Conservation (phyloP, 225 moss, liverwort and hornwort species). For the Polytrichum formosum region DNA sequence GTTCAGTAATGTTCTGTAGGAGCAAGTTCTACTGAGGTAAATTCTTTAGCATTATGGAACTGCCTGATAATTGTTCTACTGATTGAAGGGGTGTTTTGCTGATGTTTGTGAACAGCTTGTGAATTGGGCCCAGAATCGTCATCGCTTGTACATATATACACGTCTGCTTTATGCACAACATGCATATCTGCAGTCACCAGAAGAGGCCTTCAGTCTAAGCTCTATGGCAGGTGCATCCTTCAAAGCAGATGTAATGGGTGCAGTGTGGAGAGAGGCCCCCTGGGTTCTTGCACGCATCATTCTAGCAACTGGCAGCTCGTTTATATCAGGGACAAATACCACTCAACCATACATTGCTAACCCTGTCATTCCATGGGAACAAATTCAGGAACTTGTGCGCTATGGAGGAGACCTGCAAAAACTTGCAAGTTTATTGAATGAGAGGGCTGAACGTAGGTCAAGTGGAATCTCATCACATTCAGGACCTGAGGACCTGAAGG, state of each 20-base stretch:
- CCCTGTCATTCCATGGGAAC: conserved; percentile 54
- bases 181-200: conserved; percentile 38
- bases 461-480: conserved; percentile 19
- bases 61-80: no score
- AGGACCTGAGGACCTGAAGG: conserved; percentile 40
- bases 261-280: conserved; percentile 71
- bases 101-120: conserved; percentile 47
- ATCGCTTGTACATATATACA: conserved; percentile 61
- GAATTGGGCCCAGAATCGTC: conserved; percentile 66
- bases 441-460: conserved; percentile 22
- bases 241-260: conserved; percentile 51
- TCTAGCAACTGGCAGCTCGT: conserved; percentile 77
- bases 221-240: conserved; percentile 45
- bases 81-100: conserved; percentile 4
- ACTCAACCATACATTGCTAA: conserved; percentile 12
- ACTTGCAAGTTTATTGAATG: conserved; percentile 56
- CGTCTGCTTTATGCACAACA: conserved; percentile 61
- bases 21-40: no score
- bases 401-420: conserved; percentile 78
- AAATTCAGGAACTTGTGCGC: conserved; percentile 78
- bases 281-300: conserved; percentile 74
- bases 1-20: background rate
- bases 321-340: conserved; percentile 26
- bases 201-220: conserved; percentile 47
- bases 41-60: no score